phyloP scores from a whole-genome alignment of 78 protist genomes.

The Dictyostelium citrinum region DNA sequence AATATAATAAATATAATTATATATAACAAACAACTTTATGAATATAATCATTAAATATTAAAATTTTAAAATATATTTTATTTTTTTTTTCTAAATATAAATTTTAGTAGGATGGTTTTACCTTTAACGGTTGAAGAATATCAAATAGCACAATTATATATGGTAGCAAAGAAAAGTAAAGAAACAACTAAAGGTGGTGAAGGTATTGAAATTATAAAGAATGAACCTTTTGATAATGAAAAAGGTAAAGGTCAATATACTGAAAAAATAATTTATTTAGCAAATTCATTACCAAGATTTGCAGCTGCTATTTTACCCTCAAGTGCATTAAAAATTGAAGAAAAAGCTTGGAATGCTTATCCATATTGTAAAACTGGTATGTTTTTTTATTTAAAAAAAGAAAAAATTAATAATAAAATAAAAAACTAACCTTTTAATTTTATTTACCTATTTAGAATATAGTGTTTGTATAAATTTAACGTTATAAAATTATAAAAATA shows the following conservation, averaged over 20 bases:
- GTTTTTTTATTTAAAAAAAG: not conserved
- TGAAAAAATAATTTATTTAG: conserved; percentile 52
- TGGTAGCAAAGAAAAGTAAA: conserved; percentile 70
- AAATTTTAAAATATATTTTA: not conserved
- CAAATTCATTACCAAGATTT: conserved; percentile 15
- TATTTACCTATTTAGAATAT: not conserved
- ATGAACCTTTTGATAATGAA: conserved; percentile 74
- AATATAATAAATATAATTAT: not conserved
- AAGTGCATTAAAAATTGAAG: conserved; percentile 84
- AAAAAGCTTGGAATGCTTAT: conserved; percentile 94
- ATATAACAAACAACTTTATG: not conserved
- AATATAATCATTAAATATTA: too few relatives aligned
- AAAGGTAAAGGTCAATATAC: conserved; percentile 76
- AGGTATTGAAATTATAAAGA: conserved; percentile 61
- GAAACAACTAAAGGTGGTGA: conserved; percentile 58
- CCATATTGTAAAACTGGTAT: conserved; percentile 86
- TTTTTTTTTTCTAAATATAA: not conserved
- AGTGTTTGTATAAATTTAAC: conserved; percentile 15
- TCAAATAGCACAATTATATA: conserved; percentile 59
- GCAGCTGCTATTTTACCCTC: conserved; percentile 81
- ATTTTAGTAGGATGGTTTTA: conserved; percentile 15
- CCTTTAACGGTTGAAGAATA: conserved; percentile 44
- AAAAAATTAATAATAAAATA: not conserved
- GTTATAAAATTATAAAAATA: too few relatives aligned
- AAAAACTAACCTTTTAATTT: not conserved